Conservation (phyloP, 164 flowering plant genomes). For the Nelumbo lutea region DNA sequence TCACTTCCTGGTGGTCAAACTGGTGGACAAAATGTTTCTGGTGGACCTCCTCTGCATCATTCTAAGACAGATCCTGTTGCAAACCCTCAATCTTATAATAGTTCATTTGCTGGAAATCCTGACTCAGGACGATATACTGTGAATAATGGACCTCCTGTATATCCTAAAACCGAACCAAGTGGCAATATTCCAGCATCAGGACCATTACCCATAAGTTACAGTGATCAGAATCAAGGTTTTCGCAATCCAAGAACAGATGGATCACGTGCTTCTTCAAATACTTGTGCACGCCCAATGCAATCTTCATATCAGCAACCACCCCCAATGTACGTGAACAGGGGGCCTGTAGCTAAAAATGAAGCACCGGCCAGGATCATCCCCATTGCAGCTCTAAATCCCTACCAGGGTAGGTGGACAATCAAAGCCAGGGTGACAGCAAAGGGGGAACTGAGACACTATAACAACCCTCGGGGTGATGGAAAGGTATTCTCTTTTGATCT, state of each 20-base stretch:
- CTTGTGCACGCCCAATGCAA: conserved; percentile 36
- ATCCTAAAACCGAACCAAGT: conserved; percentile 34
- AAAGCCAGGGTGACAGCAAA: conserved; percentile 93
- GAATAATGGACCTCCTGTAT: conserved; percentile 18
- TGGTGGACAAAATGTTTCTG: conserved; percentile 21
- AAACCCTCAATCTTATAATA: conserved; percentile 29
- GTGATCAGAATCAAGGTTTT: conserved; percentile 26
- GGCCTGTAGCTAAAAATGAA: conserved; percentile 80
- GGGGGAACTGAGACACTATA: conserved; percentile 68
- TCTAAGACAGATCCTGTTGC: conserved; percentile 22
- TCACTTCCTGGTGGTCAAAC: conserved; percentile 12
- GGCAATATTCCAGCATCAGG: conserved; percentile 22
- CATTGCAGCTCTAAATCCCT: conserved; percentile 87
- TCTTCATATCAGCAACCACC: conserved; percentile 52
- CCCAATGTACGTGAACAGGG: conserved; percentile 69
- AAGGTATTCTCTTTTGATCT: conserved; percentile 94
- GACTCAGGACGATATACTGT: conserved; percentile 34
- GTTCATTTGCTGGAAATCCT: conserved; percentile 27
- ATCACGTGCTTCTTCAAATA: conserved; percentile 32
- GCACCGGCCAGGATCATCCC: conserved; percentile 76
- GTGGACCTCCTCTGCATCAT: conserved; percentile 24
- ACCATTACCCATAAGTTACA: conserved; percentile 18
- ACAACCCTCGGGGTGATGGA: conserved; percentile 80
- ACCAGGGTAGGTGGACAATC: conserved; percentile 86
- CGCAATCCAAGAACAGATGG: conserved; percentile 25